Conservation (phyloP, 441 rosid species). For the Gossypium gossypioides region DNA sequence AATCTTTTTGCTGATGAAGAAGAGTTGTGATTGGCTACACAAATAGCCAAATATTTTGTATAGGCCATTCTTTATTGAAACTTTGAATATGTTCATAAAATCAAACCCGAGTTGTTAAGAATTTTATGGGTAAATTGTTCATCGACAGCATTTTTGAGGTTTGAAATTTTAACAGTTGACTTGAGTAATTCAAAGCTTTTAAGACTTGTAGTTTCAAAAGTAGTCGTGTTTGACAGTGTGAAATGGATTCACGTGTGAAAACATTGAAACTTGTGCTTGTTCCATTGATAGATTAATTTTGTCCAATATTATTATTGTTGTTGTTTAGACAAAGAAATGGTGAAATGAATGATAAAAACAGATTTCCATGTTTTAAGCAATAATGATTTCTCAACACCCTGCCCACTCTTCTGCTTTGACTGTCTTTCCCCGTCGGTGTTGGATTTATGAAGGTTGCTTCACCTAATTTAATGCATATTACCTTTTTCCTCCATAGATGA, state of each 20-base stretch:
- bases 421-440: background rate
- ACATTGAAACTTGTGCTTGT: background rate
- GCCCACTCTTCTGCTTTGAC: background rate
- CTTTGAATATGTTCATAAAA: background rate
- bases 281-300: background rate
- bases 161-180: background rate
- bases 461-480: background rate
- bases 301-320: background rate
- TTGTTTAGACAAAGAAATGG: background rate
- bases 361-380: background rate
- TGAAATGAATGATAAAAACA: background rate
- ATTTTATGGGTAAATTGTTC: background rate
- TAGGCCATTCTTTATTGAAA: conserved; percentile 11
- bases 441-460: background rate
- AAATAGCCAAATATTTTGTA: conserved; percentile 18
- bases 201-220: background rate
- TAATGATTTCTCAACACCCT: background rate
- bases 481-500: background rate
- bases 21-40: conserved; percentile 16
- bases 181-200: background rate
- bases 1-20: background rate
- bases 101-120: background rate
- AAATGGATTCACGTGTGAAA: background rate
- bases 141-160: background rate
- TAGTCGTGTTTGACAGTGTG: background rate